These are phyloP conservation scores for Oleoguttula mirabilis DNA, from an alignment of 495 filamentous ascomycete genomes.

Conservation along the genomic window DNA sequence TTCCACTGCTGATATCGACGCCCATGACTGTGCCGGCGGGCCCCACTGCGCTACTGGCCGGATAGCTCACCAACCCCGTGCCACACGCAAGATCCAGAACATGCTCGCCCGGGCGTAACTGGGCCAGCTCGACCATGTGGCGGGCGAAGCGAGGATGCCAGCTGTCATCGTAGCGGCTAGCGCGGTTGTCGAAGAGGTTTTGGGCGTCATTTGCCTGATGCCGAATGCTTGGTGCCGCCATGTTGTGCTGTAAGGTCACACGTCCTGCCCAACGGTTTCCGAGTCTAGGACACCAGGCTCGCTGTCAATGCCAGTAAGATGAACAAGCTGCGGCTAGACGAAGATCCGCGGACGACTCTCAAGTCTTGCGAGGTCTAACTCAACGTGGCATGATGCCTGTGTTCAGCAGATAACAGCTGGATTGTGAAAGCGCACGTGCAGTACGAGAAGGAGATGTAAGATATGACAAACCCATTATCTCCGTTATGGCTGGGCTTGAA, in stretches of 20 bases:
- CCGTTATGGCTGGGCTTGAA: too few relatives aligned
- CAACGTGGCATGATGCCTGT: too few relatives aligned
- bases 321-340: too few relatives aligned
- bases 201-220: constrained; percentile 19
- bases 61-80: constrained; percentile 32
- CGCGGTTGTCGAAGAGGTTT: constrained; percentile 17
- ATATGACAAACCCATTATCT: too few relatives aligned
- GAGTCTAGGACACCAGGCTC: too few relatives aligned
- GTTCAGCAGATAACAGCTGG: too few relatives aligned
- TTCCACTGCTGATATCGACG: constrained; percentile 33
- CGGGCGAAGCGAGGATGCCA: constrained; percentile 20
- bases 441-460: too few relatives aligned
- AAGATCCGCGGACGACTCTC: too few relatives aligned
- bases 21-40: constrained; percentile 30
- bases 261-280: too few relatives aligned
- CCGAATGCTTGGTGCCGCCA: neutral
- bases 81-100: constrained; percentile 38
- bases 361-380: too few relatives aligned
- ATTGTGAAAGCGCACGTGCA: too few relatives aligned
- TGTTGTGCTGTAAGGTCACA: neutral
- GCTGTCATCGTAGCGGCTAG: constrained; percentile 20
- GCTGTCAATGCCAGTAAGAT: too few relatives aligned
- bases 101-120: constrained; percentile 23
- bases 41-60: constrained; percentile 27
- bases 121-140: constrained; percentile 16